phyloP scores from a whole-genome alignment of 768 basidiomycete species.

The Leccinum uliginosum region DNA sequence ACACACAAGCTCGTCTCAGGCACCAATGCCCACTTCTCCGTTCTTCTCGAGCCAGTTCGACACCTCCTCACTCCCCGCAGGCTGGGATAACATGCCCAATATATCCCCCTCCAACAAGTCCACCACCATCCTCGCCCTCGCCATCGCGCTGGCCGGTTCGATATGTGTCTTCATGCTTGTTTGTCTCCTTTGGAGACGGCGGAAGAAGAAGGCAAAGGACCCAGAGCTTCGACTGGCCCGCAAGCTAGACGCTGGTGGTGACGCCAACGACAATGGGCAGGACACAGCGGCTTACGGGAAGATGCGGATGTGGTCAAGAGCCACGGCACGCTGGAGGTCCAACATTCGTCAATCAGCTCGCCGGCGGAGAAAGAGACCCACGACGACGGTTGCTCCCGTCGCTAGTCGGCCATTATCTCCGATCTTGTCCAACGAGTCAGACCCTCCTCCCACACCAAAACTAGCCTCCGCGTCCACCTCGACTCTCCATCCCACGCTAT shows the following conservation, averaged over 20 bases:
- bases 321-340: conserved; percentile 65
- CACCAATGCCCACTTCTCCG: conserved; percentile 13
- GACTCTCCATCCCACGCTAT: not conserved
- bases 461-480: not conserved
- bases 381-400: not conserved
- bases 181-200: conserved; percentile 56
- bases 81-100: conserved; percentile 38
- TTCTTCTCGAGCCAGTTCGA: conserved; percentile 18
- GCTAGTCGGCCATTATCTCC: conserved; percentile 20
- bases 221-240: conserved; percentile 44
- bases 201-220: conserved; percentile 40
- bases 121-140: conserved; percentile 49
- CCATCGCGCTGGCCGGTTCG: conserved; percentile 56
- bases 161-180: conserved; percentile 60
- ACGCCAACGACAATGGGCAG: conserved; percentile 28
- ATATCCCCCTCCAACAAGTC: conserved; percentile 33
- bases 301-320: conserved; percentile 60
- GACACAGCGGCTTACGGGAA: conserved; percentile 47
- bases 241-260: conserved; percentile 21
- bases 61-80: conserved; percentile 43
- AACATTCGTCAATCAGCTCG: conserved; percentile 59
- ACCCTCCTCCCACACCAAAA: conserved; percentile 4
- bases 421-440: not conserved
- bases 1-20: conserved; percentile 1
- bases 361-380: conserved; percentile 39